Percentiles rank a stretch among this genome's conserved stretches.
phyloP scores from a whole-genome alignment of 768 basidiomycete genomes.

The Kwoniella sp. region DNA sequence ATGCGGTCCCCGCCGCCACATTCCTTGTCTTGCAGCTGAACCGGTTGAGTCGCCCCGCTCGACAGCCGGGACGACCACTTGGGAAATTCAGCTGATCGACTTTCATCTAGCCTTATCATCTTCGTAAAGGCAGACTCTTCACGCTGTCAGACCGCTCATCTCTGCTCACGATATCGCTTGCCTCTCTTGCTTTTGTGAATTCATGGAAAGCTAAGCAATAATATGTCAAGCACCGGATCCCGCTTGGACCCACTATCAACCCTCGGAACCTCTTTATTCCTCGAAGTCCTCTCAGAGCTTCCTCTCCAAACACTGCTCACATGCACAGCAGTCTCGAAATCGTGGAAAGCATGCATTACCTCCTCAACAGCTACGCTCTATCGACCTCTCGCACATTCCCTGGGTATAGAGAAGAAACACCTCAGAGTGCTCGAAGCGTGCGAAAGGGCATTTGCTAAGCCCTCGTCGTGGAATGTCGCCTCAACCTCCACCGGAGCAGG shows the following conservation, averaged over 20 bases:
- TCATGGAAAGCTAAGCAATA: too few species aligned
- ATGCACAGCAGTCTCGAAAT: constrained; percentile 17
- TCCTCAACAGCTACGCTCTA: constrained; percentile 24
- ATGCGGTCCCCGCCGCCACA: neutral
- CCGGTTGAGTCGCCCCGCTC: neutral
- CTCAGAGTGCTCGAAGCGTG: neutral
- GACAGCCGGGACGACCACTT: neutral
- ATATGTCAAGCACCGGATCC: too few species aligned
- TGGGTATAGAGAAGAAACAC: constrained; percentile 12
- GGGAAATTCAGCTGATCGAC: too few species aligned
- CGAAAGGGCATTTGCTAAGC: neutral
- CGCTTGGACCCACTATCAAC: constrained; percentile 2
- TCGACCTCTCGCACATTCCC: constrained; percentile 13
- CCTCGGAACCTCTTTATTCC: constrained; percentile 40
- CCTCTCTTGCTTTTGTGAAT: too few species aligned
- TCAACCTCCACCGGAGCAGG: neutral
- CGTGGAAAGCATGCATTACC: constrained; percentile 23
- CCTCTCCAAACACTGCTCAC: constrained; percentile 19
- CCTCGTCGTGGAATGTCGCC: neutral
- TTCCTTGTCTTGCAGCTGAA: neutral
- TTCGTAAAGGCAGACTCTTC: too few species aligned
- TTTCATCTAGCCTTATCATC: neutral
- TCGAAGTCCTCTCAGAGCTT: constrained; percentile 31
- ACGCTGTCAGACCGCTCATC: neutral
- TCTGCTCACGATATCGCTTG: neutral